Base-by-base conservation (phyloP, 805 yeast genomes). In the Saccharomycopsis fodiens region DNA sequence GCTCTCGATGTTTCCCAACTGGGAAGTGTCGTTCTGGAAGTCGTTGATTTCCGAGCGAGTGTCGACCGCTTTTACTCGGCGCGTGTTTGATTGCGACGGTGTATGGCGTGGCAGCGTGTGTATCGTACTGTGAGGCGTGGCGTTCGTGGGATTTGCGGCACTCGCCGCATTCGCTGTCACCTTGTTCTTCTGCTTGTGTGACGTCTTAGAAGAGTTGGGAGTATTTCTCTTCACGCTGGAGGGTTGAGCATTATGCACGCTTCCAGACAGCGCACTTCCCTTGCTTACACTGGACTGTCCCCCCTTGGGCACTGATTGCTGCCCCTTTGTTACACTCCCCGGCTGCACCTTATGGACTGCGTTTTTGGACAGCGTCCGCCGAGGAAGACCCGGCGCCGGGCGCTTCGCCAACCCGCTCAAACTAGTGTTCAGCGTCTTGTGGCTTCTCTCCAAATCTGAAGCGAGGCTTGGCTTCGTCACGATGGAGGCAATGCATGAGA, bases 1-100 rank as follows among this genome's bases (percentile, higher is more conserved):
- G 23, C 50, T 42, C 8, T 29, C 16, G n/a, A 34, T 42, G 42
- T 46, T 46, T 6, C 44, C 43, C 20, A 41, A 42, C n/a, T 35
- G 35, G 15, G 23, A 6, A 12, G 34, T 39, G 12, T 42, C 42
- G 37, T 41, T 17, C 8, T 43, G 29, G 5, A 17, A 16, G 15
- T 39, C 29, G 25, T 44, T 44, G 38, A 44, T 44, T 23, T 44
- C 43, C 8, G 43, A 39, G 3, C 20, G 16, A 10, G 47, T 41
- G 16, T 32, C 47, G 12, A 44, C 27, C 3, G 41, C 47, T 34
- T 44, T 44, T 25, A 44, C 13, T 16, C 23, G 31, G 5, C 34
- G 39, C n/a, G 32, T 12, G n/a, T 29, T 29, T 12, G 13, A 12
- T 12, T 12, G 13, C n/a, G 32, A 29, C n/a, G n/a, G n/a, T n/a